Conservation (phyloP, 495 filamentous ascomycete species). For the Viridothelium virens region DNA sequence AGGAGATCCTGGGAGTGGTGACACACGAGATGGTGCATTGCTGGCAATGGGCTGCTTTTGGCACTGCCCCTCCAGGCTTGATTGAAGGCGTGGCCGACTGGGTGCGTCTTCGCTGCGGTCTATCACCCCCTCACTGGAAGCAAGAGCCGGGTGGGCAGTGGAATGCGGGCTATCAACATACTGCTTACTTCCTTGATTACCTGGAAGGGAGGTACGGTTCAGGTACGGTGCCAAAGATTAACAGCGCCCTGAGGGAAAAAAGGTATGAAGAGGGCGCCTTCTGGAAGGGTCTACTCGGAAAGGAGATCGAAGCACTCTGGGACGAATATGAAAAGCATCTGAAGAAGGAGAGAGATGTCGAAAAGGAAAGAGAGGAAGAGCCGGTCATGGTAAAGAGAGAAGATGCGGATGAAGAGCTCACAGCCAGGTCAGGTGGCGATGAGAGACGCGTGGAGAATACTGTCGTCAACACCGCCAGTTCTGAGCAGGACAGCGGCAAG, state of each 20-base stretch:
- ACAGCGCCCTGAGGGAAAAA: slow-evolving; percentile 55
- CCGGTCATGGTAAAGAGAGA: slow-evolving; percentile 2
- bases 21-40: slow-evolving; percentile 95
- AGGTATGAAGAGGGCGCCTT: slow-evolving; percentile 55
- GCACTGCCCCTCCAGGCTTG: slow-evolving; percentile 63
- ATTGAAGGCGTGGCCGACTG: slow-evolving; percentile 94
- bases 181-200: slow-evolving; percentile 83
- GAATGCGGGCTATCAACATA: slow-evolving; percentile 90
- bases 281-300: slow-evolving; percentile 64
- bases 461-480: not conserved
- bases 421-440: not conserved
- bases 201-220: slow-evolving; percentile 55
- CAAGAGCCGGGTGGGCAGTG: slow-evolving; percentile 53
- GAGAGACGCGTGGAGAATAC: not conserved
- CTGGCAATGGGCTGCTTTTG: slow-evolving; percentile 70
- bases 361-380: slow-evolving; percentile 1
- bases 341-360: slow-evolving; percentile 11
- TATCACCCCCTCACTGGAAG: slow-evolving; percentile 82
- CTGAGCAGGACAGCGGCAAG: not conserved
- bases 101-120: slow-evolving; percentile 66
- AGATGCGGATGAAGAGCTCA: not conserved
- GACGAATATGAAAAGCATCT: slow-evolving; percentile 52
- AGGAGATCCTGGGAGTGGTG: slow-evolving; percentile 76
- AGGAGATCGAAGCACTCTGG: slow-evolving; percentile 61
- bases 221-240: slow-evolving; percentile 65